A percentile compares a stretch with the other conserved stretches of the same genome.
phyloP scores from a whole-genome alignment of 345 rosid species.

The Linum lewisii region DNA sequence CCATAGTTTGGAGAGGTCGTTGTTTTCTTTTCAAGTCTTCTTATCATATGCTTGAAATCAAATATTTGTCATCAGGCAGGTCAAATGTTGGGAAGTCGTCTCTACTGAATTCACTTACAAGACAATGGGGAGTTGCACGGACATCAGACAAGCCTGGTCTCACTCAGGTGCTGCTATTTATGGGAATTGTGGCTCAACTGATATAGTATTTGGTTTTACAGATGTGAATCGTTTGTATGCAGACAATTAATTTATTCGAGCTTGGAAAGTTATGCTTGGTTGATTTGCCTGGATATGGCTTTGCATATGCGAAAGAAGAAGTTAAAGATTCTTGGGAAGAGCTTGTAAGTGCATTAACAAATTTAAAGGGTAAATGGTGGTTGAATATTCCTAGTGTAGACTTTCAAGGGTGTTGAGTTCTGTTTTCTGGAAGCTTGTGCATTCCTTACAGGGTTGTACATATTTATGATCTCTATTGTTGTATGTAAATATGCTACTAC shows the following conservation, averaged over 20 bases:
- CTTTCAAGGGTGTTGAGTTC: neutral
- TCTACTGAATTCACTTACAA: conserved; percentile 74
- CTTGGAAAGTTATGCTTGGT: conserved; percentile 73
- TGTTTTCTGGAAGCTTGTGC: neutral
- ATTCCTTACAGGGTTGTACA: no score
- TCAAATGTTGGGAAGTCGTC: conserved; percentile 98
- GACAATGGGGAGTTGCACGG: conserved; percentile 98
- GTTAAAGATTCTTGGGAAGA: conserved; percentile 99
- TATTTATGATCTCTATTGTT: no score
- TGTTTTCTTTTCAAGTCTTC: conserved; percentile 5
- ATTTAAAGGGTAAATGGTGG: no score
- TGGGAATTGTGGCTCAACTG: conserved; percentile 4
- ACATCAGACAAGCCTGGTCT: conserved; percentile 98
- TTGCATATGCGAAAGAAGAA: conserved; percentile 95
- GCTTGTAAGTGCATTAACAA: conserved; percentile 52
- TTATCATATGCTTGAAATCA: conserved; percentile 5
- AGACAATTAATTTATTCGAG: conserved; percentile 84
- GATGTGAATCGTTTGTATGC: conserved; percentile 27
- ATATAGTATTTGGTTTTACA: conserved; percentile 8
- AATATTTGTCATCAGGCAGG: conserved; percentile 48
- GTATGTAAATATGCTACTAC: no score
- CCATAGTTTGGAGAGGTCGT: neutral
- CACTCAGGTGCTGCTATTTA: conserved; percentile 60
- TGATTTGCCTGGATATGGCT: conserved; percentile 98
- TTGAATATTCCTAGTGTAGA: conserved; percentile 1